Base-by-base conservation (phyloP, 208 protist species). In the Leishmania guyanensis region DNA sequence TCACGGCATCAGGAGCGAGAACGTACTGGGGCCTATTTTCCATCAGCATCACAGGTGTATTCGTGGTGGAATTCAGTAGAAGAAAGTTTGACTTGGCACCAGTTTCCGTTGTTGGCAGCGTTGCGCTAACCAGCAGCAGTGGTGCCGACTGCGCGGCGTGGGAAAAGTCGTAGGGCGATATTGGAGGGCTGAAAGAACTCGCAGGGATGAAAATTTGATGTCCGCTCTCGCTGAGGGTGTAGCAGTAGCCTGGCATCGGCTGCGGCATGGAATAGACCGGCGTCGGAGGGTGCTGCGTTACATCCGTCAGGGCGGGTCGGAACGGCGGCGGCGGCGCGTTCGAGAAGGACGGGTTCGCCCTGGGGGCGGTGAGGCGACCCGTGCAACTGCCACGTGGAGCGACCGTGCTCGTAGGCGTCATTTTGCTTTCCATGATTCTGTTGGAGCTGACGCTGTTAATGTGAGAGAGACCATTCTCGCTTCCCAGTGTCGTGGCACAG, bases 151-250 rank as follows among this genome's bases (percentile, higher is more conserved):
- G 82, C 78, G 78, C 73, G 0, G 62, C 33, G n/a, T 46, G 84
- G 1, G 54, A 43, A 53, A 76, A 79, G 29, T 36, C 43, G 48
- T 70, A 75, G 43, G 80, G 29, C 46, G 64, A 9, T 14, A 66
- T 10, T 9, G 81, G 39, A 5, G 62, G 50, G 62, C 69, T 80
- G 78, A 90, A 77, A n/a, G 81, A 79, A 29, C 29, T 43, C 2
- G 82, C 76, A 6, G 87, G 87, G 56, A 90, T 81, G 64, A 88
- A 88, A 56, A 90, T 84, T 39, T 88, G 77, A 70, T 90, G 87
- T 10, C 87, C 84, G 60, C 81, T 84, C 22, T 85, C 86, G 29
- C 65, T 75, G 5, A 90, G 66, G 5, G 78, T 88, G 79, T 86
- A 90, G 81, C 84, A 90, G 84, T 86, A 88, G 3, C 79, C 82